Percentiles rank a stretch among this genome's conserved stretches.
These are phyloP conservation scores for Picea sitchensis DNA, from an alignment of 75 land plant species.

Conservation along the genomic window DNA sequence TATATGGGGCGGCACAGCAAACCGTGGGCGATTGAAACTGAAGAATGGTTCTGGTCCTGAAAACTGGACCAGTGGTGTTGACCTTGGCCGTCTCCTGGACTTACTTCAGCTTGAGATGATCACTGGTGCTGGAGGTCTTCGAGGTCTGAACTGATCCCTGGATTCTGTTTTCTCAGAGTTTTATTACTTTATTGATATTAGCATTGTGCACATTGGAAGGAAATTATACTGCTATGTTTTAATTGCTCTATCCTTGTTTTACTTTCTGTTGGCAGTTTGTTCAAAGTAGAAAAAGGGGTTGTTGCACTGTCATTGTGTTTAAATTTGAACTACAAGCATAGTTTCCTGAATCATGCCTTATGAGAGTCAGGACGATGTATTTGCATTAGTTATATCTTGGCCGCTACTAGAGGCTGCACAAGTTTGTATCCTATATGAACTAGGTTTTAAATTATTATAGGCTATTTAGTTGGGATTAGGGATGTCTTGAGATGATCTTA, in stretches of 20 bases:
- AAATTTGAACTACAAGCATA: not conserved
- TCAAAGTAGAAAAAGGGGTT: not conserved
- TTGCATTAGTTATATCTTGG: not conserved
- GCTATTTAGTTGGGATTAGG: not conserved
- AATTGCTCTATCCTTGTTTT: no score
- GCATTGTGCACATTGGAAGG: not conserved
- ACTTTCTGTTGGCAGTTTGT: not conserved
- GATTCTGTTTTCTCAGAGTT: not conserved
- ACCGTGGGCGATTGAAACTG: conserved; percentile 45
- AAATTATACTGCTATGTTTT: not conserved
- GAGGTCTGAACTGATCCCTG: conserved; percentile 13
- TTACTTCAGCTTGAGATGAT: conserved; percentile 38
- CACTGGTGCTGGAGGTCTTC: conserved; percentile 20
- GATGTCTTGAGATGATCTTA: no score
- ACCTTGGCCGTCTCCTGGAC: conserved; percentile 45
- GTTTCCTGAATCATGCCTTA: not conserved
- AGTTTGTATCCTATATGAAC: no score
- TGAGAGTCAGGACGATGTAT: not conserved
- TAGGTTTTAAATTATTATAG: not conserved
- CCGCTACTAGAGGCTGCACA: no score
- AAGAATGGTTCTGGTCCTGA: conserved; percentile 39
- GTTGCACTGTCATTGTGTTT: not conserved
- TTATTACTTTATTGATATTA: not conserved
- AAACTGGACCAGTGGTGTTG: conserved; percentile 52
- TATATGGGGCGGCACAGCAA: conserved; percentile 49